Evolutionary conservation across 2,329 filamentous ascomycete species (phyloP), one percentile per base, ranked within the genome.

Genomic region (Penicillium sp.): DNA sequence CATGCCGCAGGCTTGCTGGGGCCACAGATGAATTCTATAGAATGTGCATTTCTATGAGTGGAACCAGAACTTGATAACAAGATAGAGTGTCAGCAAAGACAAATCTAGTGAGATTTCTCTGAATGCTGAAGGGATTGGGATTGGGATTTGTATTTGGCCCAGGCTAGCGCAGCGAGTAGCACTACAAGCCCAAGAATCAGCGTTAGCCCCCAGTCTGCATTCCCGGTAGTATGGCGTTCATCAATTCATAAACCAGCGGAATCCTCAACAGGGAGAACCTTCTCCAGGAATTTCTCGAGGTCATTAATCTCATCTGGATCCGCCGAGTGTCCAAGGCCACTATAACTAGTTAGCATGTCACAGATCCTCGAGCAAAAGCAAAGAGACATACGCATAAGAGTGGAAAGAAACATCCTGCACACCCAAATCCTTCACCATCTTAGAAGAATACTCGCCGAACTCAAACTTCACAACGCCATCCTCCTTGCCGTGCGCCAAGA

Each of bases 401-500:
- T 88, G 88, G 75, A 94, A 87, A 11, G 87, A 83, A 5, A 94
- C 88, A 53, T 88, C 55, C 46, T 71, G 81, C 72, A 87, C 88
- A 1, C 90, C 90, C 72, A 87, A 75, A 37, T 83, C 81, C 72
- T 85, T 86, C 49, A 97, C 75, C 55, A 81, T 71, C 40, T 90
- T 81, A 3, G 82, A 84, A 23, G 89, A 91, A 73, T 80, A 72
- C 70, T 84, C 75, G 14, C 90, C 93, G 73, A 89, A 88, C 53
- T 82, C 76, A 42, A 86, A 82, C 63, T 80, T 82, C 8, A 97
- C 89, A 3, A 96, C 77, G 14, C 81, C 81, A 72, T 99, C 93
- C 1, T 76, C 76, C 58, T 87, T 83, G n/a, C 94, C 94, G 66
- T 97, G 94, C 12, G 84, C 91, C 86, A 97, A 89, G 74, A 94